Evolutionary conservation across 768 basidiomycete species (phyloP).

Genomic region (Gymnopilus junonius): DNA sequence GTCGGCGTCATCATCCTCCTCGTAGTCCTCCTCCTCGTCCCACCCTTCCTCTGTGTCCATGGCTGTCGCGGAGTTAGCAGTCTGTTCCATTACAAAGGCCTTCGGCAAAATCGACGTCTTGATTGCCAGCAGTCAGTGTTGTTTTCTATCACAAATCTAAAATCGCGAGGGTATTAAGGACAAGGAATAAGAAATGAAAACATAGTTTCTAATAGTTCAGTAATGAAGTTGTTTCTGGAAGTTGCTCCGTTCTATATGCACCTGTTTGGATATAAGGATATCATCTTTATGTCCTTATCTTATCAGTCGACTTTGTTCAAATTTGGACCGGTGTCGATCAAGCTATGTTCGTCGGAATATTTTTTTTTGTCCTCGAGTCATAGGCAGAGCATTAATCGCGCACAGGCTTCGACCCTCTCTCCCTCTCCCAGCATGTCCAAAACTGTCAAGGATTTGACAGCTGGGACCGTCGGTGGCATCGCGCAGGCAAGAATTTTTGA

Average conservation of each 20-base stretch:
- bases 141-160: background rate
- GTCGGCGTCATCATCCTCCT: conserved; percentile 64
- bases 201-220: background rate
- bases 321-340: conserved; percentile 28
- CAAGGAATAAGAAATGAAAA: background rate
- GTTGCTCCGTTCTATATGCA: background rate
- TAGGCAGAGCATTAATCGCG: conserved; percentile 13
- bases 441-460: conserved; percentile 85
- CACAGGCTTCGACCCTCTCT: conserved; percentile 3
- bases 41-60: conserved; percentile 32
- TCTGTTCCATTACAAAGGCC: conserved; percentile 4
- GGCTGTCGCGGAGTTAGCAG: background rate
- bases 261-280: conserved; percentile 19
- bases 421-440: conserved; percentile 45
- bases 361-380: background rate
- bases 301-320: conserved; percentile 35
- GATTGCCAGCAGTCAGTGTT: background rate
- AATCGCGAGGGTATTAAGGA: background rate
- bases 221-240: background rate
- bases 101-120: background rate
- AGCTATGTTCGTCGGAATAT: conserved; percentile 1
- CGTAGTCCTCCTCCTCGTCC: conserved; percentile 51
- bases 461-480: conserved; percentile 91
- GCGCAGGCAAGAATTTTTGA: conserved; percentile 60
- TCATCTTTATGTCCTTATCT: conserved; percentile 24